phyloP scores from a whole-genome alignment of 139 green algal genomes.

The Micromonas commoda region DNA sequence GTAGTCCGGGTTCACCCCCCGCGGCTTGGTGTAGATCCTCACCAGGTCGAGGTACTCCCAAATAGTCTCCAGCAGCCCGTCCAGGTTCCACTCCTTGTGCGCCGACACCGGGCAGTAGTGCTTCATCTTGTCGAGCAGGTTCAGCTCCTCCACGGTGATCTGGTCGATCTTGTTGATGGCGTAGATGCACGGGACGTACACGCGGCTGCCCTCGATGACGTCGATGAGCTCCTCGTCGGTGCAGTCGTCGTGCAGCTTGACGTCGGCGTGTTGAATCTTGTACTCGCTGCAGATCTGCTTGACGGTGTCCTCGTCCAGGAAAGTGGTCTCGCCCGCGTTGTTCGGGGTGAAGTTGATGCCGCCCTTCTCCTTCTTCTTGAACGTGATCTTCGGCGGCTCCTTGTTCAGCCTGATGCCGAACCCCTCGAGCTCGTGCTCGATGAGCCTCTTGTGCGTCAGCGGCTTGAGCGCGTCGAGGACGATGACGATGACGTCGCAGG shows the following conservation, averaged over 20 bases:
- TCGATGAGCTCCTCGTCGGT: conserved; percentile 83
- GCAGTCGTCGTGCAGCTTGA: conserved; percentile 56
- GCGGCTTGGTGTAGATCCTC: conserved; percentile 52
- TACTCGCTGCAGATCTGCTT: conserved; percentile 66
- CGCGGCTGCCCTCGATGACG: conserved; percentile 88
- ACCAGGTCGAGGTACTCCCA: conserved; percentile 95
- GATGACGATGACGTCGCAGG: conserved; percentile 97
- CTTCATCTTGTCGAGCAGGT: conserved; percentile 77
- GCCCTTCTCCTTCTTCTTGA: conserved; percentile 90
- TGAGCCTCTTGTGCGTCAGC: conserved; percentile 91
- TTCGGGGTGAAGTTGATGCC: conserved; percentile 64
- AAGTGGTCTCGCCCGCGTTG: conserved; percentile 22
- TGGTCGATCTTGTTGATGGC: conserved; percentile 93
- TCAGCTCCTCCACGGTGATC: conserved; percentile 90
- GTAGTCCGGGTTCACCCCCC: conserved; percentile 91
- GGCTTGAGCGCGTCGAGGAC: conserved; percentile 97
- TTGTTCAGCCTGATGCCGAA: conserved; percentile 88
- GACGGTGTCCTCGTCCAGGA: conserved; percentile 80
- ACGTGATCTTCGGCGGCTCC: conserved; percentile 82
- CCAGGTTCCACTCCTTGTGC: conserved; percentile 46
- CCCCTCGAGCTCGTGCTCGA: conserved; percentile 83
- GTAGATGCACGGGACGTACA: conserved; percentile 95
- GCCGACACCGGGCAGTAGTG: conserved; percentile 90
- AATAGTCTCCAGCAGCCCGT: conserved; percentile 84
- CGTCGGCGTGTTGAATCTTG: conserved; percentile 90